Conservation (phyloP, 2,329 filamentous ascomycete genomes). For the Pseudogymnoascus pannorum region DNA sequence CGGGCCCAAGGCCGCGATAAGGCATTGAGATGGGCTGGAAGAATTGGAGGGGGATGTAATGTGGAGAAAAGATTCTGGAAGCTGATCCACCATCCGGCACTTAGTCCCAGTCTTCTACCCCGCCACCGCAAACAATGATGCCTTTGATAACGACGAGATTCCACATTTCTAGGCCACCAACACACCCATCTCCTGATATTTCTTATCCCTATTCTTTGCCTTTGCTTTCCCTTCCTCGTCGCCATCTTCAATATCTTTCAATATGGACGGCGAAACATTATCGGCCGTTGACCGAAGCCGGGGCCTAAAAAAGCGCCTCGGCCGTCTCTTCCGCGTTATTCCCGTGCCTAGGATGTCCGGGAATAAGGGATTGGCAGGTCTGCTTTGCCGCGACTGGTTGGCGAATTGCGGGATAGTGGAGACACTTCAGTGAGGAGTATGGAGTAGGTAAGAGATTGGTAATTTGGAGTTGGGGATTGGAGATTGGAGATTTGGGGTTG, state of each 20-base stretch:
- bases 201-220: not conserved
- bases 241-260: not conserved
- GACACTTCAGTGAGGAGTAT: not conserved
- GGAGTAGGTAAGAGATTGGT: not conserved
- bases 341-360: not conserved
- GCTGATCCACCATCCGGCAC: not conserved
- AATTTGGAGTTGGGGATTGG: not conserved
- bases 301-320: not conserved
- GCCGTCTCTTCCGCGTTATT: constrained; percentile 6
- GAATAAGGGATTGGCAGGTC: not conserved
- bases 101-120: not conserved
- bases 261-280: not conserved
- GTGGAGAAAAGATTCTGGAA: constrained; percentile 1
- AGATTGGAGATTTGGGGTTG: constrained; percentile 3
- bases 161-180: not conserved
- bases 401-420: not conserved
- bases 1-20: constrained; percentile 6
- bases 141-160: not conserved
- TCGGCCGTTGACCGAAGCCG: not conserved
- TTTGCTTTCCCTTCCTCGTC: not conserved
- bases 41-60: not conserved
- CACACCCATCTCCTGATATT: not conserved
- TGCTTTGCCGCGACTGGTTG: not conserved
- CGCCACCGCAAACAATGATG: not conserved
- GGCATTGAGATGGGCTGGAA: not conserved